These are phyloP conservation scores for Lasiosphaeriaceae sp. DNA, from an alignment of 495 filamentous ascomycete species.

Conservation along the genomic window DNA sequence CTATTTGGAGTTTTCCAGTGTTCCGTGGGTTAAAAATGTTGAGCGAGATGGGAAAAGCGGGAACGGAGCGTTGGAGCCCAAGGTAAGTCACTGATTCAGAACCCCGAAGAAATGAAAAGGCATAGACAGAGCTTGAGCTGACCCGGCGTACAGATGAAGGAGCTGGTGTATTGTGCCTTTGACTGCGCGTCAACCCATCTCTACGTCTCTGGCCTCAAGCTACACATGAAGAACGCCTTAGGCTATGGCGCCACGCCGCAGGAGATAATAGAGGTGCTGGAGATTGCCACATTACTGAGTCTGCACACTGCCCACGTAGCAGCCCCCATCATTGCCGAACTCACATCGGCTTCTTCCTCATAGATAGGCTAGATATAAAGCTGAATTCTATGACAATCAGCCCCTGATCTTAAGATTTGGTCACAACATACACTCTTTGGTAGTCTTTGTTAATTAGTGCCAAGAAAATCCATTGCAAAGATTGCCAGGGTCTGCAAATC, in stretches of 20 bases:
- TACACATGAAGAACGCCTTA: slow-evolving; percentile 45
- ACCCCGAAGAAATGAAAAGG: no score
- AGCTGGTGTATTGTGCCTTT: slow-evolving; percentile 44
- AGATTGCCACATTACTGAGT: slow-evolving; percentile 39
- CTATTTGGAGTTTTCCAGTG: slow-evolving; percentile 35
- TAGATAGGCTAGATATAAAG: no score
- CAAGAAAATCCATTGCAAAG: no score
- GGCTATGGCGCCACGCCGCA: slow-evolving; percentile 39
- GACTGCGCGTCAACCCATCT: slow-evolving; percentile 42
- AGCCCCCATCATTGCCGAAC: slow-evolving; percentile 26
- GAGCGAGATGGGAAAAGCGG: slow-evolving; percentile 6
- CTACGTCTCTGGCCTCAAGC: slow-evolving; percentile 39
- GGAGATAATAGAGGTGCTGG: slow-evolving; percentile 43
- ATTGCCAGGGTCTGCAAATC: no score
- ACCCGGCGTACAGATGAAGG: slow-evolving; percentile 37
- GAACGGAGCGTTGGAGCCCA: slow-evolving; percentile 32
- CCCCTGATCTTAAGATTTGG: no score
- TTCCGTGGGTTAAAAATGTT: slow-evolving; percentile 32
- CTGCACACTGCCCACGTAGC: slow-evolving; percentile 34
- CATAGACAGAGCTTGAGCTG: no score
- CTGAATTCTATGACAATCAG: no score
- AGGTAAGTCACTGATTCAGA: slow-evolving; percentile 18
- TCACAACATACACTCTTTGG: no score
- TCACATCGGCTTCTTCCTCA: slow-evolving; percentile 3
- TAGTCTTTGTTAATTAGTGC: no score